Percentiles rank a stretch among this genome's conserved stretches.
phyloP scores from a whole-genome alignment of 2,329 filamentous ascomycete genomes.

The Fusarium mangiferae region DNA sequence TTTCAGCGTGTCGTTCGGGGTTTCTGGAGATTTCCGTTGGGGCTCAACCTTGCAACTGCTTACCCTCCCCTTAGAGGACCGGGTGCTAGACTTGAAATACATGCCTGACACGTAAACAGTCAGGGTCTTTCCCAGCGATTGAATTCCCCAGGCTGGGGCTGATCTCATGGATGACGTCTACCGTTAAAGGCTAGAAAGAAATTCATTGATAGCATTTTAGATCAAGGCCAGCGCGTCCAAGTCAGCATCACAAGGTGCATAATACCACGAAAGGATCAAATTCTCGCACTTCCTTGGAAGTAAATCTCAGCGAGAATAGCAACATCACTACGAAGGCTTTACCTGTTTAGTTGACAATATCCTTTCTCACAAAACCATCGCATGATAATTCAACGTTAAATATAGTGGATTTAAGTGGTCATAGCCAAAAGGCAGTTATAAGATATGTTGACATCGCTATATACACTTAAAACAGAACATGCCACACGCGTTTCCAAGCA shows the following conservation, averaged over 20 bases:
- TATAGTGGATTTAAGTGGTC: not conserved
- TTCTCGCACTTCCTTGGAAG: no score
- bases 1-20: not conserved
- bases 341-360: rapidly evolving
- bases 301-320: not conserved
- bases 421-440: not conserved
- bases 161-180: not conserved
- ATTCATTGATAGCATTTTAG: not conserved
- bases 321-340: no score
- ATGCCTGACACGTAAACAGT: not conserved
- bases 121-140: not conserved
- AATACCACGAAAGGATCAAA: not conserved
- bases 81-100: no score
- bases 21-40: not conserved
- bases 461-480: conserved; percentile 45
- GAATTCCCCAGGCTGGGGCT: not conserved
- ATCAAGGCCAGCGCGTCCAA: no score
- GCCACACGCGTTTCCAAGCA: conserved; percentile 54
- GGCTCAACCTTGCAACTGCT: not conserved
- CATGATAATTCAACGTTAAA: not conserved
- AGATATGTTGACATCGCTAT: not conserved
- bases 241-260: not conserved
- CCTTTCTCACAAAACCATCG: rapidly evolving
- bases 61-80: not conserved
- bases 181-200: not conserved